Evolutionary conservation across 345 rosid species (phyloP), one percentile per base, ranked within the genome.

Genomic region (Linum lewisii): DNA sequence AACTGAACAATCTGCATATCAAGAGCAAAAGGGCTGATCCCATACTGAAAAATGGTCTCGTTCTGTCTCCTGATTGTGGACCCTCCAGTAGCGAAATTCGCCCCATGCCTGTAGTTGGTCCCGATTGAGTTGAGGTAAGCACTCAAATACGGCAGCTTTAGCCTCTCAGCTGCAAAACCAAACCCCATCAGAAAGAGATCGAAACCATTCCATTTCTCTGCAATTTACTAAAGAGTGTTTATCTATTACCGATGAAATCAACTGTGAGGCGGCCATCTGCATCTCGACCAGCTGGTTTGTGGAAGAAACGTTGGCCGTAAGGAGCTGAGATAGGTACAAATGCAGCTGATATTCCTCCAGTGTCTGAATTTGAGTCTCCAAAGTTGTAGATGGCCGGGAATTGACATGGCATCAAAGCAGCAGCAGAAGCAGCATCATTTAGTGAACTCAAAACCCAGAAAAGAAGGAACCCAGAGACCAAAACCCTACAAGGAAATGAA

Each of bases 31-130:
- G 98, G 95, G 72, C 97, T 92, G 13, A 92, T 86, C 5, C 98
- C 93, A 56, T 84, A 82, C 69, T 88, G 77, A 54, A 32, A 92
- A n/a, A 92, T 88, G 13, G 91, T 88, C 69, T 86, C 97, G 63
- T 92, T 92, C 52, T 66, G 97, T 69, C 81, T 82, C 69, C 84
- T 75, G 23, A 92, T 84, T 44, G 98, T 92, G 42, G 97, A 88
- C 22, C 98, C 98, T 42, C 98, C 97, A 0, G 95, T 84, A 0
- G 98, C 96, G 67, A 92, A 84, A 70, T 88, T 92, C 1, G 95
- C 98, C 6, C 97, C 98, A 56, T 83, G 91, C 74, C 90, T 73
- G 77, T 80, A 92, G 62, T 78, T 78, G 54, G 87, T 63, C 63
- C 90, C 98, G 7, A 92, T 71, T 10, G 96, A 92, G 75, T 92